A percentile compares a stretch with the other conserved stretches of the same genome.
Conservation (phyloP, 2,329 filamentous ascomycete genomes). For the Claviceps maximensis region DNA sequence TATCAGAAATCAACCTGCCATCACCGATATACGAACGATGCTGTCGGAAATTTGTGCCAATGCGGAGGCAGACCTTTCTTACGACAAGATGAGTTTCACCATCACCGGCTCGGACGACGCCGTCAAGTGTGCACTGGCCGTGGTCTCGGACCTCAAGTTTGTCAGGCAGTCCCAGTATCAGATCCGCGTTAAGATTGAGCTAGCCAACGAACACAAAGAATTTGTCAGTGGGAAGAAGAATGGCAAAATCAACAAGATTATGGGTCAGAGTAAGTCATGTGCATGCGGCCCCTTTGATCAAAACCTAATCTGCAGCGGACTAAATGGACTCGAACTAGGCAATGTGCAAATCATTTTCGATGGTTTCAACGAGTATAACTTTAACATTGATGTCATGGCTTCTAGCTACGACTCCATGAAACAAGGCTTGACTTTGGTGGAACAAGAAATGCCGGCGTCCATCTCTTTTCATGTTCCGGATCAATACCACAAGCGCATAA, state of each 20-base stretch:
- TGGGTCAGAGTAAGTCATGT: slow-evolving; percentile 66
- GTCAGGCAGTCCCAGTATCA: slow-evolving; percentile 79
- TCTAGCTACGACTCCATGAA: slow-evolving; percentile 89
- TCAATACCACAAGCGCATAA: slow-evolving; percentile 98
- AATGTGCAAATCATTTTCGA: slow-evolving; percentile 99
- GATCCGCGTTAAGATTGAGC: slow-evolving; percentile 94
- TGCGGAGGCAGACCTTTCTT: slow-evolving; percentile 86
- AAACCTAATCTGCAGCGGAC: not conserved
- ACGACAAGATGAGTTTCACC: slow-evolving; percentile 86
- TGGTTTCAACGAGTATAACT: slow-evolving; percentile 99
- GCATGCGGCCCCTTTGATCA: not conserved
- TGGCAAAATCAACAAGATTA: slow-evolving; percentile 99
- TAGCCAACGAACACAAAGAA: slow-evolving; percentile 98
- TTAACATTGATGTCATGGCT: slow-evolving; percentile 96
- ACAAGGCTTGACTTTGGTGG: slow-evolving; percentile 80
- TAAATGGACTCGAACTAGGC: slow-evolving; percentile 28
- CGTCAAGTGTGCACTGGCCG: slow-evolving; percentile 87
- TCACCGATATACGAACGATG: slow-evolving; percentile 76
- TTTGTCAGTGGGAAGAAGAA: slow-evolving; percentile 99
- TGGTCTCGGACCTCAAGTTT: slow-evolving; percentile 84
- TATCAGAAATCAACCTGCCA: slow-evolving; percentile 42
- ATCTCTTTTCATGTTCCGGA: slow-evolving; percentile 99
- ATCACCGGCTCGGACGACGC: slow-evolving; percentile 93
- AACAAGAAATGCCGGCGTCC: slow-evolving; percentile 97
- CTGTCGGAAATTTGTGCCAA: slow-evolving; percentile 92